phyloP scores from a whole-genome alignment of 2,329 filamentous ascomycete genomes.

The Talaromyces sp. region DNA sequence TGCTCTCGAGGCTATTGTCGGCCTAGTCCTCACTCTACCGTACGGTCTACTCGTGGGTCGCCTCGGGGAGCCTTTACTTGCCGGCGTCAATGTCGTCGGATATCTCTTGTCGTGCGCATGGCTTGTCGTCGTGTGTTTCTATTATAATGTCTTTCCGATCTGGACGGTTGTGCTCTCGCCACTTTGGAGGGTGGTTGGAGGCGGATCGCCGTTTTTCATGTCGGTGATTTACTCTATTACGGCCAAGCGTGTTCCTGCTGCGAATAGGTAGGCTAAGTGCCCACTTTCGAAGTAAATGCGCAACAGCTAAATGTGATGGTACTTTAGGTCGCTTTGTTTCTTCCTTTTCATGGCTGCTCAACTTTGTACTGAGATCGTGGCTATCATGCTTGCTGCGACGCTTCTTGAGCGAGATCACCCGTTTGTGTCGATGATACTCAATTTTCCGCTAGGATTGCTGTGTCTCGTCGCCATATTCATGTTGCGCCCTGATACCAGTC shows the following conservation, averaged over 20 bases:
- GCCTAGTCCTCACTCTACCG: not conserved
- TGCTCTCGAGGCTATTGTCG: not conserved
- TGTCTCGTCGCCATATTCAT: not conserved
- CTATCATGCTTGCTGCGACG: conserved; percentile 1
- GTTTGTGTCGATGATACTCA: conserved; percentile 3
- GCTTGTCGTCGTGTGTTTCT: conserved; percentile 4
- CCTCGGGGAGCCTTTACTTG: conserved; percentile 3
- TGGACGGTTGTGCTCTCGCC: conserved; percentile 4
- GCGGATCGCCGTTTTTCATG: conserved; percentile 1
- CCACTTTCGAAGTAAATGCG: too few relatives aligned
- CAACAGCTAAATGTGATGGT: too few relatives aligned
- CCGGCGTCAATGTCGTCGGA: conserved; percentile 1
- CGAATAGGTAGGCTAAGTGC: not conserved
- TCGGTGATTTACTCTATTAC: conserved; percentile 5
- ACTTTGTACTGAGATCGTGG: conserved; percentile 5
- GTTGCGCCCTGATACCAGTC: not conserved
- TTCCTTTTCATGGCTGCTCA: conserved; percentile 10
- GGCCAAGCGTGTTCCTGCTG: not conserved
- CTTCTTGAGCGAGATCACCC: not conserved
- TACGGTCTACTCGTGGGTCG: conserved; percentile 5
- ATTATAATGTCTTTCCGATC: conserved; percentile 1
- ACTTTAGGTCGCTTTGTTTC: conserved; percentile 1
- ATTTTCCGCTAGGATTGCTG: not conserved
- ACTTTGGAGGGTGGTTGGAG: conserved; percentile 2
- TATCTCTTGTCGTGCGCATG: conserved; percentile 5